Evolutionary conservation across 2,329 filamentous ascomycete genomes (phyloP).

Genomic region (Hypomyces rosellus): DNA sequence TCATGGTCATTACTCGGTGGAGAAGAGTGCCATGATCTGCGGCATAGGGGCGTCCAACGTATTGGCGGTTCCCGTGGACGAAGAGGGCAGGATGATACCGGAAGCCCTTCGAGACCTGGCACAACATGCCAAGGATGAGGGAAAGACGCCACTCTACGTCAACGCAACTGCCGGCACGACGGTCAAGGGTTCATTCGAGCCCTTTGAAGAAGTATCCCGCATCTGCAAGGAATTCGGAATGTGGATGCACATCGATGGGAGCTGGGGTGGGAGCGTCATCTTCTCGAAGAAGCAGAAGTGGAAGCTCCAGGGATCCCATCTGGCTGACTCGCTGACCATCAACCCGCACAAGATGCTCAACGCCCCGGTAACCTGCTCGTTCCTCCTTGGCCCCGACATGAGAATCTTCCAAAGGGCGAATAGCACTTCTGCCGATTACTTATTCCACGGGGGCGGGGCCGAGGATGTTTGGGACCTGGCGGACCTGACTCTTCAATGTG

Average conservation of each 20-base stretch:
- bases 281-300: slow-evolving; percentile 61
- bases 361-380: slow-evolving; percentile 83
- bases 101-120: slow-evolving; percentile 58
- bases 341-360: slow-evolving; percentile 99
- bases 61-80: slow-evolving; percentile 67
- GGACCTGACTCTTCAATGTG: slow-evolving; percentile 89
- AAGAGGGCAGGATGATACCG: slow-evolving; percentile 63
- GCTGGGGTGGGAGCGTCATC: slow-evolving; percentile 80
- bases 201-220: slow-evolving; percentile 60
- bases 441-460: slow-evolving; percentile 59
- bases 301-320: slow-evolving; percentile 63
- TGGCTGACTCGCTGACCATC: slow-evolving; percentile 76
- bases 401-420: slow-evolving; percentile 74
- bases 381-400: slow-evolving; percentile 74
- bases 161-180: slow-evolving; percentile 95
- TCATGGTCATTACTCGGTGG: slow-evolving; percentile 90
- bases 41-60: slow-evolving; percentile 75
- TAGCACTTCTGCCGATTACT: slow-evolving; percentile 78
- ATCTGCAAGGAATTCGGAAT: slow-evolving; percentile 67
- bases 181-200: slow-evolving; percentile 83
- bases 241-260: slow-evolving; percentile 91
- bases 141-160: slow-evolving; percentile 84
- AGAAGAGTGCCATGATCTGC: slow-evolving; percentile 88
- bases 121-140: slow-evolving; percentile 52
- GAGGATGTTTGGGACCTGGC: slow-evolving; percentile 79